Percentiles rank a stretch among this genome's conserved stretches.
phyloP scores from a whole-genome alignment of 1,139 yeast genomes.

The Zygosaccharomyces sapae region DNA sequence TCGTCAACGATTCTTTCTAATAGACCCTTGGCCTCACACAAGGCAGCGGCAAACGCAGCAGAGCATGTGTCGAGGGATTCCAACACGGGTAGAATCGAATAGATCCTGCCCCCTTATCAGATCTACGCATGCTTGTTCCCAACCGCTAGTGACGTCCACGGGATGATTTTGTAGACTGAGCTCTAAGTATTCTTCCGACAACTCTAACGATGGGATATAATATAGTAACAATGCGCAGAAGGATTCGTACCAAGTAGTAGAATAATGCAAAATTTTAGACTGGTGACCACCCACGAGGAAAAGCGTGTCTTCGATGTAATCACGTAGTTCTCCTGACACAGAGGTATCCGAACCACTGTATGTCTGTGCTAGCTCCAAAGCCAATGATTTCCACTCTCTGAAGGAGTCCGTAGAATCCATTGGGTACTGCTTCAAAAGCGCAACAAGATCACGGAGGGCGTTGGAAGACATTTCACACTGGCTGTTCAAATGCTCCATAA shows the following conservation, averaged over 20 bases:
- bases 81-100: conserved; percentile 57
- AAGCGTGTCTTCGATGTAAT: conserved; percentile 28
- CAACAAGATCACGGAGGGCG: conserved; percentile 48
- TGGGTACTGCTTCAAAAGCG: conserved; percentile 38
- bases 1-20: conserved; percentile 40
- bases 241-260: conserved; percentile 65
- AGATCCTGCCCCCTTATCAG: conserved; percentile 54
- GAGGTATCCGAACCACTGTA: conserved; percentile 26
- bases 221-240: conserved; percentile 57
- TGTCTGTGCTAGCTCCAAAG: conserved; percentile 28
- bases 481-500: conserved; percentile 18
- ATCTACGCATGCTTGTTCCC: conserved; percentile 65
- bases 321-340: conserved; percentile 28
- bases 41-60: conserved; percentile 60
- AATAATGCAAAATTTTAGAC: conserved; percentile 26
- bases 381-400: conserved; percentile 38
- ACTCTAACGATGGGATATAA: conserved; percentile 52
- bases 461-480: conserved; percentile 30
- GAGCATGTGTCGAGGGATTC: conserved; percentile 63
- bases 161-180: conserved; percentile 37
- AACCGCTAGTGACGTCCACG: conserved; percentile 40
- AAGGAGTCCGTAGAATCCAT: conserved; percentile 31
- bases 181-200: conserved; percentile 43
- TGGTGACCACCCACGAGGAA: conserved; percentile 30
- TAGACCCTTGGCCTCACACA: conserved; percentile 63